Conservation (phyloP, 1,284 basidiomycete genomes). For the Neonothopanus nambi region DNA sequence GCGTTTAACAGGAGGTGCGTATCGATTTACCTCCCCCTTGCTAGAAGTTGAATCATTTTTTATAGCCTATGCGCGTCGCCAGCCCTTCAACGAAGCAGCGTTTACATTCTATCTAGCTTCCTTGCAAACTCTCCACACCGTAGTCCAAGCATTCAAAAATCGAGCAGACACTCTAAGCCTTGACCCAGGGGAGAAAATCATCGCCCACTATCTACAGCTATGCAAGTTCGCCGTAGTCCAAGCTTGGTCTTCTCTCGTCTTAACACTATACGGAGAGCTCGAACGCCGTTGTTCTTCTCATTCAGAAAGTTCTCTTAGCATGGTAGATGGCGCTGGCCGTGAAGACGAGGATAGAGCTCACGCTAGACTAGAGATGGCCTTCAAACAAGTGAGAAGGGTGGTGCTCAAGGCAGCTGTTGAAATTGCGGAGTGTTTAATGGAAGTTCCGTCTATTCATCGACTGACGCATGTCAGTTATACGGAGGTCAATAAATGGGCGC, state of each 20-base stretch:
- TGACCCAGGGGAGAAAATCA: background rate
- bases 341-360: background rate
- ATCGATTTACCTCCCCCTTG: background rate
- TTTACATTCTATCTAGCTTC: background rate
- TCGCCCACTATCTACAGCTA: background rate
- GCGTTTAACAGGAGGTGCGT: constrained; percentile 6
- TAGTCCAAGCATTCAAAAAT: background rate
- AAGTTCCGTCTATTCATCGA: constrained; percentile 1
- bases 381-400: background rate
- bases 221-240: background rate
- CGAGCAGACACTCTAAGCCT: background rate
- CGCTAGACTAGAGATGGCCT: background rate
- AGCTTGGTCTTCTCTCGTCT: background rate
- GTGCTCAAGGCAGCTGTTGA: constrained; percentile 5
- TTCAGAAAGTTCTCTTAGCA: background rate
- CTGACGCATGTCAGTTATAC: constrained; percentile 1
- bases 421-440: background rate
- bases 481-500: constrained; percentile 1
- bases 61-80: constrained; percentile 7
- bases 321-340: too few relatives aligned
- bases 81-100: constrained; percentile 1
- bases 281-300: background rate
- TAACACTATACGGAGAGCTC: background rate
- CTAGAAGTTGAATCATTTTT: background rate
- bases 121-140: background rate